These are phyloP conservation scores for Lyophyllum decastes DNA, from an alignment of 768 basidiomycete genomes.

Conservation along the genomic window DNA sequence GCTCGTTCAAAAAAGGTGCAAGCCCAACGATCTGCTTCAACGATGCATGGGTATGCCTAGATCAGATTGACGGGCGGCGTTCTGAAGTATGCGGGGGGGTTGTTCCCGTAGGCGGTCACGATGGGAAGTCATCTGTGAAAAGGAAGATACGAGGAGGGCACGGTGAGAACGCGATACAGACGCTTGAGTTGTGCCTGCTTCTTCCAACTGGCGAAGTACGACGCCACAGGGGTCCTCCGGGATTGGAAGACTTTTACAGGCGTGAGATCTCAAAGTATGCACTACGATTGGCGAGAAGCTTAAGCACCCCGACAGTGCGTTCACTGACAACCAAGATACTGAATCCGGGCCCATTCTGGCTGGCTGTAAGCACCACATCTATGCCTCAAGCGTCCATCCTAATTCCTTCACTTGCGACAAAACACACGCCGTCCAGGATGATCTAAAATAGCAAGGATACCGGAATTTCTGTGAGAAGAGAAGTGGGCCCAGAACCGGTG, in stretches of 20 bases:
- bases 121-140: constrained; percentile 73
- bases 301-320: constrained; percentile 59
- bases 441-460: constrained; percentile 39
- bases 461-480: neutral
- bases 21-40: constrained; percentile 64
- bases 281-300: neutral
- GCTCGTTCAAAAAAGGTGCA: constrained; percentile 62
- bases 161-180: neutral
- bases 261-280: neutral
- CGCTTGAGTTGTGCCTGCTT: constrained; percentile 41
- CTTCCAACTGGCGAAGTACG: constrained; percentile 87
- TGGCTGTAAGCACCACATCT: constrained; percentile 78
- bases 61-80: constrained; percentile 89
- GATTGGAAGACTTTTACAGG: constrained; percentile 48
- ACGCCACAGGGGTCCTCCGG: constrained; percentile 57
- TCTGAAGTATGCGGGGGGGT: constrained; percentile 81
- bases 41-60: constrained; percentile 79
- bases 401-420: constrained; percentile 91
- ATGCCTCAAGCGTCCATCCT: constrained; percentile 86
- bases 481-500: neutral
- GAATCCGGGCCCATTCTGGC: constrained; percentile 89
- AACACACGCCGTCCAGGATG: constrained; percentile 85
- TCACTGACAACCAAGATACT: constrained; percentile 77
- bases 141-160: neutral
- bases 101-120: constrained; percentile 82